Conservation (phyloP, 305 asterid species). For the Rubia occidens region DNA sequence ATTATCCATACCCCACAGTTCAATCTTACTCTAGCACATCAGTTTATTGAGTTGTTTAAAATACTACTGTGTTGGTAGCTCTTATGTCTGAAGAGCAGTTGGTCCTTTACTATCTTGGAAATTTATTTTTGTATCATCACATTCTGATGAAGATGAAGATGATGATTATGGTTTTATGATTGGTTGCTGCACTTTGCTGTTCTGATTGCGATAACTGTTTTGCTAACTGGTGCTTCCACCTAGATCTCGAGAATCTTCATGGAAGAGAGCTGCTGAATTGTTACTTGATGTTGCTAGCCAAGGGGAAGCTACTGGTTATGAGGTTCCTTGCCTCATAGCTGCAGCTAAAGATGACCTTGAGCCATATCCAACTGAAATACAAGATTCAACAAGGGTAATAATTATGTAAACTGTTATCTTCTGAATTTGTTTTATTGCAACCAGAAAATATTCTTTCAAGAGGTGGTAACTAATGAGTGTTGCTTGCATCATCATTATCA, state of each 20-base stretch:
- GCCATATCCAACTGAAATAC: conserved; percentile 71
- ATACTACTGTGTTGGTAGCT: background rate
- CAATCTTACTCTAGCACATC: background rate
- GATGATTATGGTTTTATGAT: background rate
- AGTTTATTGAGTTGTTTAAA: background rate
- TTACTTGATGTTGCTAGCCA: conserved; percentile 87
- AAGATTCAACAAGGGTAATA: conserved; percentile 90
- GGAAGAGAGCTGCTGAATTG: conserved; percentile 82
- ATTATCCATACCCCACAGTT: background rate
- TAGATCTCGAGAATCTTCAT: conserved; percentile 73
- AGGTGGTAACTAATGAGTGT: background rate
- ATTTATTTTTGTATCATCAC: background rate
- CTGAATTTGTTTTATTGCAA: background rate
- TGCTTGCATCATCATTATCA: background rate
- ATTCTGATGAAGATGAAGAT: background rate
- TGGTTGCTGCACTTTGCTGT: background rate
- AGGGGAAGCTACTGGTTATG: conserved; percentile 89
- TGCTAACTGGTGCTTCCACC: conserved; percentile 18
- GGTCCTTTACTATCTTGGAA: background rate
- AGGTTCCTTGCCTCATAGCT: conserved; percentile 90
- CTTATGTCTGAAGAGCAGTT: background rate
- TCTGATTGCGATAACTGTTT: conserved; percentile 11
- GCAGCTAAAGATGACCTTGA: conserved; percentile 95
- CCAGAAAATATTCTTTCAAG: background rate
- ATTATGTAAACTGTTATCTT: background rate